These are phyloP conservation scores for Discostella stelligera DNA, from an alignment of 352 stramenopile genomes.

Conservation along the genomic window DNA sequence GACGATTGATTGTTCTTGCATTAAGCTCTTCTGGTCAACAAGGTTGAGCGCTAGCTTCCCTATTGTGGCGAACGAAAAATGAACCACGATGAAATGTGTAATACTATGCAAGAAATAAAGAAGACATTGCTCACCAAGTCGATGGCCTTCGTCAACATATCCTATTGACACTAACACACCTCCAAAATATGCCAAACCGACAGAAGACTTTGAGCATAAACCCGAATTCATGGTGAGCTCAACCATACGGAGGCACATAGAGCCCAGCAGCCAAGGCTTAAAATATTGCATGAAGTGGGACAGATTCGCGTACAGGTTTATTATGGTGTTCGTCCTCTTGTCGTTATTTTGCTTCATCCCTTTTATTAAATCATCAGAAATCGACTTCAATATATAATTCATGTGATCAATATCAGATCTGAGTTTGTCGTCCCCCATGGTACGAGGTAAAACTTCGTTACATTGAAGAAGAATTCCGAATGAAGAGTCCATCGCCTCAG, in stretches of 20 bases:
- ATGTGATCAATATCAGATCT: neutral
- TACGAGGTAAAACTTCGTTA: neutral
- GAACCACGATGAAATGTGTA: no score
- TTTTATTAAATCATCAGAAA: neutral
- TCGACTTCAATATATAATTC: neutral
- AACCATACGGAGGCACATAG: slow-evolving; percentile 15
- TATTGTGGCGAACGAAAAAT: neutral
- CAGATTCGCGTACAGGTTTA: slow-evolving; percentile 24
- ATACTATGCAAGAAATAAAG: neutral
- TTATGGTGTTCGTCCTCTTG: neutral
- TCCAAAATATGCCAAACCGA: slow-evolving; percentile 19
- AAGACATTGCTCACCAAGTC: neutral
- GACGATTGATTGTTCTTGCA: slow-evolving; percentile 4
- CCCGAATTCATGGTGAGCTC: slow-evolving; percentile 19
- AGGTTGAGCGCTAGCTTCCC: slow-evolving; percentile 15
- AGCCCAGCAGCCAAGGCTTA: slow-evolving; percentile 3
- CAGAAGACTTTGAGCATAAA: neutral
- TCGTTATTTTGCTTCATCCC: neutral
- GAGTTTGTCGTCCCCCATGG: neutral
- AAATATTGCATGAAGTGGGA: slow-evolving; percentile 2
- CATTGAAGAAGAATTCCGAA: slow-evolving; percentile 7
- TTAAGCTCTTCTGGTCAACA: slow-evolving; percentile 11
- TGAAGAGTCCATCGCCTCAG: slow-evolving; percentile 2
- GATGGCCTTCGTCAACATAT: neutral
- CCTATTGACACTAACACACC: slow-evolving; percentile 2